Percentiles rank a stretch among this genome's conserved stretches.
These are phyloP conservation scores for Crataegus laevigata DNA, from an alignment of 306 rosid species.

Conservation along the genomic window DNA sequence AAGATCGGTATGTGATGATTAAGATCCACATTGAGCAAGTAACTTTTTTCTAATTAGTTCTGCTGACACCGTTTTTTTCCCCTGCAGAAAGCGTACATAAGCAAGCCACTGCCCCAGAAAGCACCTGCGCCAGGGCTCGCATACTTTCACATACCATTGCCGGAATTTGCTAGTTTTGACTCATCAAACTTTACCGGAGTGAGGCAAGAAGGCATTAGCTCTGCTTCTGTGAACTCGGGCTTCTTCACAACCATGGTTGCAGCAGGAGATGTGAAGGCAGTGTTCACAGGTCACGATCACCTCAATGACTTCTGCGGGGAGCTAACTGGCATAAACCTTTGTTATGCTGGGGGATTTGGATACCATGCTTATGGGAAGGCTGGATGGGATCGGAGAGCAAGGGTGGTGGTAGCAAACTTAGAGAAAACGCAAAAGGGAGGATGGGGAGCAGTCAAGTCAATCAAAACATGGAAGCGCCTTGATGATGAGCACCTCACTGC, in stretches of 20 bases:
- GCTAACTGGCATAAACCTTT: conserved; percentile 55
- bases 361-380: conserved; percentile 95
- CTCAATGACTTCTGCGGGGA: conserved; percentile 85
- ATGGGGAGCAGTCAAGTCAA: conserved; percentile 77
- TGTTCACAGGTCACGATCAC: conserved; percentile 83
- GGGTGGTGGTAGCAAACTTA: conserved; percentile 70
- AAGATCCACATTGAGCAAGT: background rate
- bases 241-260: conserved; percentile 78
- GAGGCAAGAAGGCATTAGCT: conserved; percentile 65
- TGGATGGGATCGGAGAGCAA: conserved; percentile 90
- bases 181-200: conserved; percentile 67
- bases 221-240: conserved; percentile 86
- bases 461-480: conserved; percentile 86
- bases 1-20: background rate
- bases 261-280: conserved; percentile 92
- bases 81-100: conserved; percentile 54
- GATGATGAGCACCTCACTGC: conserved; percentile 61
- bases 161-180: conserved; percentile 63
- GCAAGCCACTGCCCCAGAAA: conserved; percentile 54
- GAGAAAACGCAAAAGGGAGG: conserved; percentile 43
- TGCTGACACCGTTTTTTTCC: background rate
- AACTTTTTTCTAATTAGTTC: conserved; percentile 5
- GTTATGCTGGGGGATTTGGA: conserved; percentile 90
- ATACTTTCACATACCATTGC: conserved; percentile 90
- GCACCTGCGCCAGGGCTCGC: conserved; percentile 73